Percentiles rank a stretch among this genome's conserved stretches.
Conservation (phyloP, 768 basidiomycete genomes). For the Leucosporidium scottii region DNA sequence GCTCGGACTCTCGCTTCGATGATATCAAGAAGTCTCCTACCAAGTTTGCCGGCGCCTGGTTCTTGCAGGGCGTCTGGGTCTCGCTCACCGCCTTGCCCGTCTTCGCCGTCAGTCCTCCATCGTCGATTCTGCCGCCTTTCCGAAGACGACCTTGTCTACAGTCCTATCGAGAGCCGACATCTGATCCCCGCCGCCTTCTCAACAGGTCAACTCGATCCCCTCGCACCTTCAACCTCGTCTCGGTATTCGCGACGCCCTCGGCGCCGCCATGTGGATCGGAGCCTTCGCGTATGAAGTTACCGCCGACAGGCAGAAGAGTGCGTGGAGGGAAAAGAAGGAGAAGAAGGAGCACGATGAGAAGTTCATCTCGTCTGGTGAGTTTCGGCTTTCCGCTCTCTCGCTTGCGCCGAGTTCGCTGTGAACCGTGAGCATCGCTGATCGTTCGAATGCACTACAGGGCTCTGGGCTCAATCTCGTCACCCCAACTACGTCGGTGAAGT, state of each 20-base stretch:
- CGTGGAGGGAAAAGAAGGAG: conserved; percentile 57
- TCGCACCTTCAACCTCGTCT: conserved; percentile 54
- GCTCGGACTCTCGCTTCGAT: conserved; percentile 49
- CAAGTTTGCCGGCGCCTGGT: conserved; percentile 57
- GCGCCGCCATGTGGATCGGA: conserved; percentile 51
- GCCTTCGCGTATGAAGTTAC: conserved; percentile 58
- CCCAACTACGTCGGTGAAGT: conserved; percentile 72
- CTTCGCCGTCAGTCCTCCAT: conserved; percentile 49
- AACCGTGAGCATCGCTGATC: background rate
- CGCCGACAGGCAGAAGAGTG: conserved; percentile 60
- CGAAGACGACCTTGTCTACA: too few relatives aligned
- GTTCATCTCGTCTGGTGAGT: conserved; percentile 54
- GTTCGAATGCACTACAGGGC: conserved; percentile 3
- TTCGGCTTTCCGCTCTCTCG: background rate
- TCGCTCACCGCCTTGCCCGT: conserved; percentile 62
- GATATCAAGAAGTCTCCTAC: conserved; percentile 50
- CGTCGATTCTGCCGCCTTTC: too few relatives aligned
- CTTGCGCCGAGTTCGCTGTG: background rate
- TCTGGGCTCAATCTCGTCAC: conserved; percentile 63
- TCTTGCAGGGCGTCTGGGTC: conserved; percentile 63
- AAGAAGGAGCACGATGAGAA: conserved; percentile 61
- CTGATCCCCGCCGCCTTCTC: conserved; percentile 49
- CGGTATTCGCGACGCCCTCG: conserved; percentile 52
- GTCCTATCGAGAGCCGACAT: too few relatives aligned
- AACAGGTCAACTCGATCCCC: too few relatives aligned